Evolutionary conservation across 495 filamentous ascomycete genomes (phyloP).

Genomic region (Neurospora africana): DNA sequence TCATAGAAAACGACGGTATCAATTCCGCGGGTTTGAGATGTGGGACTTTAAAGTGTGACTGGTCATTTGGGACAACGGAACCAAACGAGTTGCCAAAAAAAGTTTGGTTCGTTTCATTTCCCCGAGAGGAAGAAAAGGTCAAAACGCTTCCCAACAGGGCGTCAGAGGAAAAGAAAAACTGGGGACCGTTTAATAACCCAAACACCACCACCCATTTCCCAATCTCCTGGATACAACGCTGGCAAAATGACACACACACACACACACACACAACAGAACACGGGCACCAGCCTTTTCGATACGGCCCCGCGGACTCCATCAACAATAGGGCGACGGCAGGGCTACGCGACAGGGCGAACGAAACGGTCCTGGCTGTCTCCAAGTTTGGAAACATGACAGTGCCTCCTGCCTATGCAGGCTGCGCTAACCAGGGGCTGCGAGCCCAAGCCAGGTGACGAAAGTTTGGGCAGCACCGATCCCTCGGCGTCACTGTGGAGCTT

Average conservation of each 20-base stretch:
- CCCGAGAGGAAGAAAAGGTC: background rate
- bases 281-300: background rate
- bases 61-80: background rate
- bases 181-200: background rate
- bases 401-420: background rate
- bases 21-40: background rate
- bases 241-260: background rate
- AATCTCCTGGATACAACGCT: background rate
- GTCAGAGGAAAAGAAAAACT: background rate
- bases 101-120: background rate
- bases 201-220: background rate
- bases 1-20: background rate
- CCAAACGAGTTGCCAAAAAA: background rate
- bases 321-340: background rate
- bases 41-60: background rate
- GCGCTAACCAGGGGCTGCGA: background rate
- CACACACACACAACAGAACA: background rate
- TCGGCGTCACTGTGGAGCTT: background rate
- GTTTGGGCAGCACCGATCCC: background rate
- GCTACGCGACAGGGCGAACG: background rate
- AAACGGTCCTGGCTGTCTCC: background rate
- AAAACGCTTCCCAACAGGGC: background rate
- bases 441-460: background rate
- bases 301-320: background rate
- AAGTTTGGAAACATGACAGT: background rate